Evolutionary conservation across 768 basidiomycete genomes (phyloP).

Genomic region (Artomyces pyxidatus): DNA sequence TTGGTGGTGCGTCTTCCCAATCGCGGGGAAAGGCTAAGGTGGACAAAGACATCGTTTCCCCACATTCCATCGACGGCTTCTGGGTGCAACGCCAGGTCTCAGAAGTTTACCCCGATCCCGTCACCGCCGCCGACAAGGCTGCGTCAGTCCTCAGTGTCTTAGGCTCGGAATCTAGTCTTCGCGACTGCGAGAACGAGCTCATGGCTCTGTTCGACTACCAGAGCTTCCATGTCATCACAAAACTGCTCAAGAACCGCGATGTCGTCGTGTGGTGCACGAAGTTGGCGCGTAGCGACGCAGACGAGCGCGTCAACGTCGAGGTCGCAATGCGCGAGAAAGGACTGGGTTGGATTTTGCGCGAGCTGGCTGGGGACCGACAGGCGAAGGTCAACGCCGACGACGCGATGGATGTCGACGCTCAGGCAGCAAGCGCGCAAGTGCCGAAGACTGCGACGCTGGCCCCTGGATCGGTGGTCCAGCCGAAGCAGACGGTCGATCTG

Average conservation of each 20-base stretch:
- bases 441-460: constrained; percentile 83
- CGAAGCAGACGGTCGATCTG: constrained; percentile 79
- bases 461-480: constrained; percentile 81
- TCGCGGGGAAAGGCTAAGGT: constrained; percentile 40
- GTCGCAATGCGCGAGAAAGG: constrained; percentile 98
- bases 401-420: constrained; percentile 76
- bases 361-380: constrained; percentile 76
- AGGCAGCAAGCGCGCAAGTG: constrained; percentile 34
- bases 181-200: constrained; percentile 91
- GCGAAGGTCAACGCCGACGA: constrained; percentile 42
- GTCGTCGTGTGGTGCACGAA: constrained; percentile 98
- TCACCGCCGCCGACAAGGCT: constrained; percentile 90
- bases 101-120: constrained; percentile 87
- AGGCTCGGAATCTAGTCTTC: constrained; percentile 76
- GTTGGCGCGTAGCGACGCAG: constrained; percentile 80
- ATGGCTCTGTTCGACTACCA: constrained; percentile 96
- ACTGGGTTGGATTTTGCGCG: constrained; percentile 90
- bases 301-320: constrained; percentile 88
- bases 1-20: constrained; percentile 59
- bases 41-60: constrained; percentile 77
- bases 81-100: constrained; percentile 96
- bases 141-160: constrained; percentile 76
- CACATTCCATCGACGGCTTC: constrained; percentile 91
- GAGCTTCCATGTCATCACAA: constrained; percentile 82
- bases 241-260: constrained; percentile 92